Base-by-base conservation (phyloP, 2,329 filamentous ascomycete genomes). In the Pyrenophora seminiperda region DNA sequence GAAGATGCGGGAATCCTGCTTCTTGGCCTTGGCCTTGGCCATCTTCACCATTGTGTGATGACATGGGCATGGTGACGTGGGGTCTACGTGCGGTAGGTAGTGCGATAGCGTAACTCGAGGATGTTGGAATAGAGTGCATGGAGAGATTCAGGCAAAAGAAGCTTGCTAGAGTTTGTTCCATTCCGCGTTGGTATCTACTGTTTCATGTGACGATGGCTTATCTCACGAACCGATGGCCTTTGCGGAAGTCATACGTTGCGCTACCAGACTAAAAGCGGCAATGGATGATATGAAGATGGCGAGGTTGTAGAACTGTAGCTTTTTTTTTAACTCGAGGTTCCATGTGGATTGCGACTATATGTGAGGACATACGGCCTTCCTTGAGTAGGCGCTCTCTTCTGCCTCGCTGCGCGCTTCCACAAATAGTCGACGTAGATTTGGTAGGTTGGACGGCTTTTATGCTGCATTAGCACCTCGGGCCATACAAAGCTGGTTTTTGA, bases 231-330 rank as follows among this genome's bases (percentile, higher is more conserved):
- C 43, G 22, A 55, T 41, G 9, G 39, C 39, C 37, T 67, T 69
- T 41, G 54, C 50, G 9, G 59, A 53, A 29, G 79, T 81, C 82
- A 97, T 89, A 61, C 88, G 88, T 69, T 99, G 94, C 20, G 93
- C 94, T 54, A 94, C 86, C 53, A 99, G 78, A 71, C 93, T 96
- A 77, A 97, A 97, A 53, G 96, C 85, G 6, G 93, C 91, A 18
- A 99, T 89, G 0, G 94, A 97, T 18, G 92, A 94, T 81, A 99
- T 93, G 77, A 97, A 99, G 2, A 97, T 79, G 1, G 97, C 91
- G 0, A 96, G 85, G 67, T 99, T 97, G 76, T 99, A 99, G 73
- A 99, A 99, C 94, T 96, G 65, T 30, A 7, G 20, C 19, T 10
- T 3, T 7, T 10, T 3, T 7, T 14, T 51, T 5, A 51, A 34